Evolutionary conservation across 2,329 filamentous ascomycete genomes (phyloP), one percentile per base, ranked within the genome.

Genomic region (Arthrocladium fulminans): DNA sequence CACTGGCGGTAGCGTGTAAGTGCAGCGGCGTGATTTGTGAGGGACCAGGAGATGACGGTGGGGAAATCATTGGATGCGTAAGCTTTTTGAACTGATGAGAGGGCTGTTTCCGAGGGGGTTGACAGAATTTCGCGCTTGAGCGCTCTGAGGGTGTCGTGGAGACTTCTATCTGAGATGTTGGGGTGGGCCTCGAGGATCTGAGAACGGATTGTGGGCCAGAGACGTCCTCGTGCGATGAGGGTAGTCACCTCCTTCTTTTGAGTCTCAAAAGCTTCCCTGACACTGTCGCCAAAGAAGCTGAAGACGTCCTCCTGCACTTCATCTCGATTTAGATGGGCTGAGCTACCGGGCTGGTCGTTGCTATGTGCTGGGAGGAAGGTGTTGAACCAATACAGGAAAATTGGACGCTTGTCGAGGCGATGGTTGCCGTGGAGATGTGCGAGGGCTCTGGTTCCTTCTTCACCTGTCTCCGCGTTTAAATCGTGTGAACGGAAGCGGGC

Each of bases 401-500:
- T 8, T 10, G 55, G 51, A 49, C 61, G 63, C 45, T 64, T 68
- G 42, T 67, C 62, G 13, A 58, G 52, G 8, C 63, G 57, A 44
- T 58, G 51, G 47, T 59, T 54, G 50, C 59, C 56, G 32, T 58
- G 52, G 6, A 48, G 40, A 20, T 53, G 51, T 3, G 54, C 55
- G 8, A 60, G 54, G 1, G 67, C 60, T 1, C 49, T 52, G 3
- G 51, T 55, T 8, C 59, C 55, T 1, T 68, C 60, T 1, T 61
- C 54, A 15, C 20, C 7, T 17, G 19, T 34, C 10, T 20, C 23
- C 20, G 12, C 25, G 13, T 13, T 42, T 2, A 9, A 25, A 0
- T 73, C 65, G 44, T 9, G 6, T 9, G 10, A n/a, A 35, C 67
- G 72, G 59, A 87, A 83, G 56, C 43, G n/a, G 3, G 17, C 20